A percentile compares a stretch with the other conserved stretches of the same genome.
Evolutionary conservation across 305 asterid species (phyloP).

Genomic region (Withania somnifera): DNA sequence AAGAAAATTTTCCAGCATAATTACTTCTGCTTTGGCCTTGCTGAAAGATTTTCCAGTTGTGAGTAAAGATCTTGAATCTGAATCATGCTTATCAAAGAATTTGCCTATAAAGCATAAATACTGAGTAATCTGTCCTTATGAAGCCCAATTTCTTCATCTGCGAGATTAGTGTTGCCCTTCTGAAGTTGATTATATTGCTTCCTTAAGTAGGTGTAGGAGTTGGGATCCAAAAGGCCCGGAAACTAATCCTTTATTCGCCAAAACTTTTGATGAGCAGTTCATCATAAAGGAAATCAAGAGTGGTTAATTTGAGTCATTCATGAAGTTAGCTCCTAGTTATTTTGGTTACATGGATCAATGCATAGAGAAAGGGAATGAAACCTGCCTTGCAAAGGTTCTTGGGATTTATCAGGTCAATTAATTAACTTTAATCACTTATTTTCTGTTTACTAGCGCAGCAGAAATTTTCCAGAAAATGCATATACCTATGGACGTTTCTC

Average conservation of each 20-base stretch:
- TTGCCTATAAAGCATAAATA: conserved; percentile 53
- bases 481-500: background rate
- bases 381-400: conserved; percentile 89
- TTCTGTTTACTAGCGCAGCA: background rate
- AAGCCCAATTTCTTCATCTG: conserved; percentile 51
- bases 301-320: conserved; percentile 70
- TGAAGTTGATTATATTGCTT: conserved; percentile 68
- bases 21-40: conserved; percentile 76
- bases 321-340: conserved; percentile 64
- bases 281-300: conserved; percentile 77
- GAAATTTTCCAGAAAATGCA: too few relatives aligned
- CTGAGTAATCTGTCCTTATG: conserved; percentile 60
- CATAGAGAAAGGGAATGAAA: conserved; percentile 56
- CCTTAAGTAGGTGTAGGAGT: conserved; percentile 69
- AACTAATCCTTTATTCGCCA: conserved; percentile 82
- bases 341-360: conserved; percentile 78
- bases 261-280: conserved; percentile 80
- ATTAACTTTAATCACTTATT: background rate
- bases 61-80: conserved; percentile 27
- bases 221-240: conserved; percentile 97
- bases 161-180: conserved; percentile 69
- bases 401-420: conserved; percentile 83
- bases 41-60: conserved; percentile 33
- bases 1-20: conserved; percentile 88
- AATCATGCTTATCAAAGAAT: conserved; percentile 53